A percentile compares a stretch with the other conserved stretches of the same genome.
Conservation (phyloP, 805 yeast species). For the Yamadazyma scolyti region DNA sequence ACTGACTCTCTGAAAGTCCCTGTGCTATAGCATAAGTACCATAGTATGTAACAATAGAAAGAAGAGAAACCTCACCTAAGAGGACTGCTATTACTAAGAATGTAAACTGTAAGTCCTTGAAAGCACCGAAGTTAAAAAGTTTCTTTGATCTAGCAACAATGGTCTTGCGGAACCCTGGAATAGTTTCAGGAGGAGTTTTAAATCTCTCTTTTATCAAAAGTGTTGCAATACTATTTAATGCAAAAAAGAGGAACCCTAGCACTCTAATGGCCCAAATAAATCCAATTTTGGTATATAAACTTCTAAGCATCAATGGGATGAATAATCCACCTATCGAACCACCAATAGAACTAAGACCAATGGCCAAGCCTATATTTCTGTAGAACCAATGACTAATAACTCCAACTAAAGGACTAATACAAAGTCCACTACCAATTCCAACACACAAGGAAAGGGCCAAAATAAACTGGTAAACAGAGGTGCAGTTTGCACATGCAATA, state of each 20-base stretch:
- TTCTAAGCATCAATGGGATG: slow-evolving; percentile 51
- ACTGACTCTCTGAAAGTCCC: slow-evolving; percentile 41
- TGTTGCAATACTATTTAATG: slow-evolving; percentile 20
- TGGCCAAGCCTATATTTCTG: slow-evolving; percentile 43
- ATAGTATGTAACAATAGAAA: slow-evolving; percentile 50
- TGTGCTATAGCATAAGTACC: slow-evolving; percentile 54
- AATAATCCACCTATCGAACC: slow-evolving; percentile 66
- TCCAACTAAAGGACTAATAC: slow-evolving; percentile 59
- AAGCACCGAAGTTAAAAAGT: slow-evolving; percentile 31
- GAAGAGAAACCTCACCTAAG: slow-evolving; percentile 48
- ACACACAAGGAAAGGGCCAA: slow-evolving; percentile 41
- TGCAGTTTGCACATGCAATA: slow-evolving; percentile 53
- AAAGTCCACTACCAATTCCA: slow-evolving; percentile 59
- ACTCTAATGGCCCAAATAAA: slow-evolving; percentile 58
- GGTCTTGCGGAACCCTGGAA: slow-evolving; percentile 19
- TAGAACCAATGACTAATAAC: slow-evolving; percentile 66
- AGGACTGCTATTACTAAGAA: slow-evolving; percentile 38
- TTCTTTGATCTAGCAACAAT: slow-evolving; percentile 17
- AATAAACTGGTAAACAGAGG: slow-evolving; percentile 54
- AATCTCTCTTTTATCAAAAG: slow-evolving; percentile 25
- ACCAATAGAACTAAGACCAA: slow-evolving; percentile 63
- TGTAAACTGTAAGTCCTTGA: slow-evolving; percentile 35
- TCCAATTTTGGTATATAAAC: slow-evolving; percentile 46
- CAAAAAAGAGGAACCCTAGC: slow-evolving; percentile 33
- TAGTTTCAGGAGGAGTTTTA: slow-evolving; percentile 1